phyloP scores from a whole-genome alignment of 768 basidiomycete genomes.

The Mycena galopus region DNA sequence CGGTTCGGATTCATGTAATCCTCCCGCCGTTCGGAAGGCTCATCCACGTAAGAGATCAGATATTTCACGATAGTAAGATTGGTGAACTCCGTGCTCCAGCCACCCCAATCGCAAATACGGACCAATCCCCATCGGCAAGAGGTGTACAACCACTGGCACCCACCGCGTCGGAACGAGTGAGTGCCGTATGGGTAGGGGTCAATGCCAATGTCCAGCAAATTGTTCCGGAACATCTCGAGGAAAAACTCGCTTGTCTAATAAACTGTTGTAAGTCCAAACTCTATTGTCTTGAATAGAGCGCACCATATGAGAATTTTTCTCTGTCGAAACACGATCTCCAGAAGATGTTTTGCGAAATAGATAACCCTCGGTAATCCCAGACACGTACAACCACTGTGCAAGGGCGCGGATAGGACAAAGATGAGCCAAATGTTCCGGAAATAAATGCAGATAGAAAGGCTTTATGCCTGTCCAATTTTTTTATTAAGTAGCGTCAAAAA shows the following conservation, averaged over 20 bases:
- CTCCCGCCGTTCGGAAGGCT: conserved; percentile 44
- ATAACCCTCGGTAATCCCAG: not conserved
- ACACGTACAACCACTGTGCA: not conserved
- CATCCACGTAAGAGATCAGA: conserved; percentile 55
- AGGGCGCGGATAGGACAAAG: not conserved
- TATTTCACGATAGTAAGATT: conserved; percentile 57
- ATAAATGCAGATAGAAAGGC: not conserved
- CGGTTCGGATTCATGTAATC: conserved; percentile 53
- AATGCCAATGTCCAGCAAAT: conserved; percentile 53
- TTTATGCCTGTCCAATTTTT: not conserved
- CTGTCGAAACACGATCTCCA: not conserved
- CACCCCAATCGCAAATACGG: conserved; percentile 59
- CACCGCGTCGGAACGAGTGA: too few relatives aligned
- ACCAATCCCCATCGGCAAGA: conserved; percentile 49
- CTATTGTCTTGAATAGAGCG: not conserved
- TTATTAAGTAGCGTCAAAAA: not conserved
- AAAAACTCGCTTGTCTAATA: conserved; percentile 51
- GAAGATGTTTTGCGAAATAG: not conserved
- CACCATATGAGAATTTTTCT: conserved; percentile 41
- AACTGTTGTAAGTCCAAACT: not conserved
- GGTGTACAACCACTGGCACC: conserved; percentile 54
- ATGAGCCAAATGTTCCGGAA: not conserved
- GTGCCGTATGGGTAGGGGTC: too few relatives aligned
- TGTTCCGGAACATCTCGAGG: conserved; percentile 53
- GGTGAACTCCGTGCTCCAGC: conserved; percentile 56